Conservation (phyloP, 2,329 filamentous ascomycete genomes). For the Aspergillus spinulosporus region DNA sequence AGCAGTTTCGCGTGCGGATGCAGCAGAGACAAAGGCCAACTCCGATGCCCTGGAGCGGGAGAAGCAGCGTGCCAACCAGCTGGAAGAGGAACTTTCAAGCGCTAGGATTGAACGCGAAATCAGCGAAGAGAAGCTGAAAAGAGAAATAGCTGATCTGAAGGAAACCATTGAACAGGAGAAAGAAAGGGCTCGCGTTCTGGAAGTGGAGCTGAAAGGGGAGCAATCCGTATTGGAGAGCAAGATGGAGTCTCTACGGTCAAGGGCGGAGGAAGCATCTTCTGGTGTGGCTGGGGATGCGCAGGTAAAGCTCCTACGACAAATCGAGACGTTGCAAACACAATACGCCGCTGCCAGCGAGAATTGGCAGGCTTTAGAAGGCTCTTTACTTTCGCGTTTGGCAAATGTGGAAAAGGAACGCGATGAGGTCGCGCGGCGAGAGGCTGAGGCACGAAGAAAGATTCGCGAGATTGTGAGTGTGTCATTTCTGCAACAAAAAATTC, state of each 20-base stretch:
- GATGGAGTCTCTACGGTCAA: constrained; percentile 79
- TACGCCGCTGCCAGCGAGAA: constrained; percentile 94
- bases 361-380: constrained; percentile 94
- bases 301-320: constrained; percentile 85
- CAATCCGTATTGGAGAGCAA: constrained; percentile 77
- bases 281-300: constrained; percentile 79
- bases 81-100: constrained; percentile 66
- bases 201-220: constrained; percentile 80
- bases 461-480: constrained; percentile 70
- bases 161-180: constrained; percentile 72
- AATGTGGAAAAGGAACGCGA: constrained; percentile 88
- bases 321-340: constrained; percentile 93
- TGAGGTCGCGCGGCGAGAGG: constrained; percentile 78
- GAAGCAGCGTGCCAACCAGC: constrained; percentile 54
- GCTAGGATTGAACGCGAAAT: constrained; percentile 74
- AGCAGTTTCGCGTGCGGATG: constrained; percentile 65
- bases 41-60: constrained; percentile 69
- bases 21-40: constrained; percentile 65
- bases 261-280: constrained; percentile 86
- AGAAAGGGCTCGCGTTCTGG: constrained; percentile 66
- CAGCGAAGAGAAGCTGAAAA: constrained; percentile 66
- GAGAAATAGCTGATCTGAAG: constrained; percentile 69
- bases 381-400: constrained; percentile 72
- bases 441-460: constrained; percentile 83
- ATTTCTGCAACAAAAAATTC: background rate